Base-by-base conservation (phyloP, 768 basidiomycete genomes). In the Kwoniella pini region DNA sequence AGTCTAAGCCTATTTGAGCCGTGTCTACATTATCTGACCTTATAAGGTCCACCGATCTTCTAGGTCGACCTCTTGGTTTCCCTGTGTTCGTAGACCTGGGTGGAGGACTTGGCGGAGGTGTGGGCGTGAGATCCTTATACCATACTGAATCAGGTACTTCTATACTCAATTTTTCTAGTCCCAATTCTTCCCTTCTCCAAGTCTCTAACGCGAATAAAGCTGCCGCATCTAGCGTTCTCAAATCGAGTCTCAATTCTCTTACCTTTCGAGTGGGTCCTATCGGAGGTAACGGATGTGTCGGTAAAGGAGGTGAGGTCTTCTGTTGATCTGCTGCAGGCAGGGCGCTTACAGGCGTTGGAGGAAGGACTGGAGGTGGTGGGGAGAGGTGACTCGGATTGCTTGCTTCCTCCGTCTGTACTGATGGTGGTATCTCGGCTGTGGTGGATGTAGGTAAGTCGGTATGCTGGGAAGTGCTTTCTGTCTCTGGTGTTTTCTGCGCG, bases 161-260 rank as follows among this genome's bases (percentile, higher is more conserved):
- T 64, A 69, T 69, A 26, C 64, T 58, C 38, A 72, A 39, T 48
- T 65, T 69, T 4, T 54, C 57, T 22, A 72, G 27, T 2, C 62
- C 60, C 7, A 69, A 51, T 7, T 62, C 52, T 44, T 69, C 56
- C 27, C 70, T 58, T 33, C 70, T 45, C 70, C 70, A 72, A 17
- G 62, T 62, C 36, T 72, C 70, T 28, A 72, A 33, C 3, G 70
- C 59, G 54, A 69, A 69, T 9, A 72, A 52, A 2, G 70, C 70
- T 2, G 70, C 70, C 4, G 70, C 68, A 51, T 72, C 70, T 3
- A 72, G 45, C 3, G 65, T 65, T 2, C 70, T 54, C 3, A 72
- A 54, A 42, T 72, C 70, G n/a, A 72, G 55, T 1, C 70, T 64
- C 7, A 72, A 57, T 46, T 72, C 70, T 9, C 70, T 62, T 1